Conservation (phyloP, 1,284 basidiomycete species). For the Puccinia triticina region DNA sequence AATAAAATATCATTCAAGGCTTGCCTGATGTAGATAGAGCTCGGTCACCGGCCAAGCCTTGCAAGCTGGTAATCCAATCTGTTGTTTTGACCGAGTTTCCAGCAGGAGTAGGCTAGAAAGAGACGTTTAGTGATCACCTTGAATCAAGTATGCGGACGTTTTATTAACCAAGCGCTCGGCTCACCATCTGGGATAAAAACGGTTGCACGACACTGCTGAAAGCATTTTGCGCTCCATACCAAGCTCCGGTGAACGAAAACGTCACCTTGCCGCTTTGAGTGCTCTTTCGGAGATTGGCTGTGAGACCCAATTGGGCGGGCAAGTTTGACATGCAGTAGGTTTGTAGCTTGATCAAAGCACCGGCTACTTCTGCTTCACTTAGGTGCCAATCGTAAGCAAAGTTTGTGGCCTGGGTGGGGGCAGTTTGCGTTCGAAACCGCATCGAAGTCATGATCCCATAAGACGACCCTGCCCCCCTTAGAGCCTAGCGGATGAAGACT, state of each 20-base stretch:
- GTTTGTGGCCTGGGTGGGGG: conserved; percentile 15
- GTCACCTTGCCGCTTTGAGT: not conserved
- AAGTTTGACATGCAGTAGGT: conserved; percentile 5
- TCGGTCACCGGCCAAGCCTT: conserved; percentile 9
- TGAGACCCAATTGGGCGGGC: conserved; percentile 23
- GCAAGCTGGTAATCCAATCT: conserved; percentile 31
- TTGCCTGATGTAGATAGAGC: conserved; percentile 14
- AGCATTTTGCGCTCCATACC: conserved; percentile 12
- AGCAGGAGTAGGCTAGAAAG: conserved; percentile 2
- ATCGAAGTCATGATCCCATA: conserved; percentile 35
- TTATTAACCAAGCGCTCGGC: not conserved
- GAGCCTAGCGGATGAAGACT: not conserved
- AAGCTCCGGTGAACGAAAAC: conserved; percentile 17
- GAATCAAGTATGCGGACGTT: not conserved
- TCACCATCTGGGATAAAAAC: conserved; percentile 29
- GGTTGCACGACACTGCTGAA: conserved; percentile 23
- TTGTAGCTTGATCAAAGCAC: conserved; percentile 23
- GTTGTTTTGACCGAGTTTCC: conserved; percentile 3
- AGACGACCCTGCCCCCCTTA: conserved; percentile 38
- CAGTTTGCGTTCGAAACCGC: conserved; percentile 16
- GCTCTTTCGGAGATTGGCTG: conserved; percentile 9
- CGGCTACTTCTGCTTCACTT: not conserved
- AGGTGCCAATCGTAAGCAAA: conserved; percentile 34
- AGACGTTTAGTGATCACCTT: no score
- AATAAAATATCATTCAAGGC: not conserved